Evolutionary conservation across 2,329 filamentous ascomycete genomes (phyloP).

Genomic region (Phaeosphaeriaceae sp.): DNA sequence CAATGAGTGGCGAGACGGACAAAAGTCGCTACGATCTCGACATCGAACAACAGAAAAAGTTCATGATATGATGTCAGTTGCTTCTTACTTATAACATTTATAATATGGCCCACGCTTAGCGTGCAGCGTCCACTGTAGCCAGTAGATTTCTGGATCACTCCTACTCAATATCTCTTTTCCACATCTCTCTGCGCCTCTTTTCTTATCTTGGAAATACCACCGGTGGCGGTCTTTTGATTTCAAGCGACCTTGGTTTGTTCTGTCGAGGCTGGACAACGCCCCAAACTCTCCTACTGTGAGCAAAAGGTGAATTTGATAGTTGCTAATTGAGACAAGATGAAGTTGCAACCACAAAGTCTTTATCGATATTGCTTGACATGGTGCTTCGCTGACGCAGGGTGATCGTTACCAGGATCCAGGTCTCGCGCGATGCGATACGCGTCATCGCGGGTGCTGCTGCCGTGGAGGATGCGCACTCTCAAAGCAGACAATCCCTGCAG

Average conservation of each 20-base stretch:
- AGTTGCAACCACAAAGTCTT: neutral
- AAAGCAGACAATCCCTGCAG: neutral
- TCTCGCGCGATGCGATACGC: neutral
- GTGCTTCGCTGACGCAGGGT: neutral
- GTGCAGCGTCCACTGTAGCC: conserved; percentile 15
- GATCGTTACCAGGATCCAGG: neutral
- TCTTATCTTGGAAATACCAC: conserved; percentile 21
- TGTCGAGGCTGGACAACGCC: conserved; percentile 3
- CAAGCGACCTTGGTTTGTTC: conserved; percentile 18
- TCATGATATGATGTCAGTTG: conserved; percentile 40
- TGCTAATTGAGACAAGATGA: conserved; percentile 16
- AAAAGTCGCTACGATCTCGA: conserved; percentile 44
- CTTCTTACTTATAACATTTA: conserved; percentile 13
- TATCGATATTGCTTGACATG: neutral
- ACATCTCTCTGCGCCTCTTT: conserved; percentile 17
- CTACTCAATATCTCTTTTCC: conserved; percentile 17
- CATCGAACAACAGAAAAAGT: conserved; percentile 45
- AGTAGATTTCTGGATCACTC: conserved; percentile 21
- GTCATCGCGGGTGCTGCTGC: neutral
- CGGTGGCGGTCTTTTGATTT: conserved; percentile 18
- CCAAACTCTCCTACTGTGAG: conserved; percentile 2
- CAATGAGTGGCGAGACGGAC: conserved; percentile 44
- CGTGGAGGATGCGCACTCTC: neutral
- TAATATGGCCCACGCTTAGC: conserved; percentile 22
- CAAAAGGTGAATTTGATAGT: conserved; percentile 13